Conservation (phyloP, 108 stramenopile genomes). For the Skeletonema costatum region DNA sequence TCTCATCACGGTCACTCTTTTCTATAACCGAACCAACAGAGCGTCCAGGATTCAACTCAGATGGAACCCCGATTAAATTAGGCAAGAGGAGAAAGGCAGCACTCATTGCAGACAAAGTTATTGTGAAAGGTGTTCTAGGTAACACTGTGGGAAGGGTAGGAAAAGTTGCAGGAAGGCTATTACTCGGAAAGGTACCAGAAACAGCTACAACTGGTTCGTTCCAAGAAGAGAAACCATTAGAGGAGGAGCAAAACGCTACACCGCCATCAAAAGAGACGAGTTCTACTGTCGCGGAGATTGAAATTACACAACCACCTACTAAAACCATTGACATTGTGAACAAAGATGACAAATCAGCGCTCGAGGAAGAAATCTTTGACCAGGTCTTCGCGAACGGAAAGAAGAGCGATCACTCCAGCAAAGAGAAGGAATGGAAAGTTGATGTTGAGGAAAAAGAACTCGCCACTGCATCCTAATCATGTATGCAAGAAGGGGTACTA, state of each 20-base stretch:
- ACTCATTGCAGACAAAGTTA: constrained; percentile 67
- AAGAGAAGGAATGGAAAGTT: constrained; percentile 48
- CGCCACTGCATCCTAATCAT: constrained; percentile 2
- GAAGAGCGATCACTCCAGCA: background rate
- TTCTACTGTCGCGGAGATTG: constrained; percentile 11
- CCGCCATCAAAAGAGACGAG: background rate
- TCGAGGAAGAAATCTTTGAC: constrained; percentile 61
- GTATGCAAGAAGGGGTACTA: background rate
- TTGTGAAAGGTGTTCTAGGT: constrained; percentile 54
- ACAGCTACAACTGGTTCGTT: constrained; percentile 73
- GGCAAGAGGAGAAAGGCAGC: constrained; percentile 60
- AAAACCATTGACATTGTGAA: constrained; percentile 19
- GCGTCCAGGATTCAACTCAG: constrained; percentile 73
- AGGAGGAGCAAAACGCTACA: constrained; percentile 14
- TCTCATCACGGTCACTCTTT: background rate
- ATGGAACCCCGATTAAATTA: constrained; percentile 52
- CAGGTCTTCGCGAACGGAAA: constrained; percentile 50
- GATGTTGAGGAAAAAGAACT: constrained; percentile 23
- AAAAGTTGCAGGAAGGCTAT: constrained; percentile 49
- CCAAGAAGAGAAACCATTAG: constrained; percentile 52
- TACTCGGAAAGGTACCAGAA: constrained; percentile 82
- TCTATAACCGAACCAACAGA: constrained; percentile 17
- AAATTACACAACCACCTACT: constrained; percentile 1
- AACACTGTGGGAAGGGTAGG: constrained; percentile 83
- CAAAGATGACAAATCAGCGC: constrained; percentile 44